Evolutionary conservation across 2,329 filamentous ascomycete species (phyloP), one percentile per base, ranked within the genome.

Genomic region (Fusarium citri): DNA sequence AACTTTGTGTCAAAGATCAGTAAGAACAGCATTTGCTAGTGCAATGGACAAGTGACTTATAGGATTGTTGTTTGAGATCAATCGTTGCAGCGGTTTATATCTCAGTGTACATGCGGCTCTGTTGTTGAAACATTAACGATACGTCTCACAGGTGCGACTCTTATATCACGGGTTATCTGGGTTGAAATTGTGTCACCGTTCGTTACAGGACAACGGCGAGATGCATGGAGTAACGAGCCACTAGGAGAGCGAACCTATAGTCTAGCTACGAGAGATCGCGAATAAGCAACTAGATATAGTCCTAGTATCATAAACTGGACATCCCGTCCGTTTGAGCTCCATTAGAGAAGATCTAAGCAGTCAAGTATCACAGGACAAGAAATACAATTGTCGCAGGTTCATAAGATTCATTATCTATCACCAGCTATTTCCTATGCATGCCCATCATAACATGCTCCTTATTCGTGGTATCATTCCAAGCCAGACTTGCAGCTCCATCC

Each of bases 381-480:
- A 14, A 18, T 47, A 25, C 22, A 25, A 18, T 37, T 20, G 40
- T 40, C 54, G 41, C 56, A 47, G 43, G 43, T 42, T 54, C 49
- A 60, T 55, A 40, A 43, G 34, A 34, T 57, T 55, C 58, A 63
- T 71, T 55, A 42, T 68, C 59, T 62, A 64, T 64, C 28, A 34
- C 30, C 60, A 46, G 53, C 54, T 43, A 31, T 59, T 53, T 59
- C 43, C 28, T 22, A 25, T 61, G 20, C 47, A 31, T 61, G 31
- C 56, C 64, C 53, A 54, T 65, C 68, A 62, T 65, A 46, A 66
- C 66, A 59, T 70, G 64, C 72, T 72, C 69, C 72, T 72, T 37
- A 73, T 54, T 73, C 73, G 59, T 75, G 73, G 73, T 75, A 75
- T 75, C 73, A 75, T 75, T 72, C 65, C 69, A 48, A 72, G 45